A percentile compares a stretch with the other conserved stretches of the same genome.
Conservation (phyloP, 176 grass and related monocot species). For the Rhynchospora breviuscula region DNA sequence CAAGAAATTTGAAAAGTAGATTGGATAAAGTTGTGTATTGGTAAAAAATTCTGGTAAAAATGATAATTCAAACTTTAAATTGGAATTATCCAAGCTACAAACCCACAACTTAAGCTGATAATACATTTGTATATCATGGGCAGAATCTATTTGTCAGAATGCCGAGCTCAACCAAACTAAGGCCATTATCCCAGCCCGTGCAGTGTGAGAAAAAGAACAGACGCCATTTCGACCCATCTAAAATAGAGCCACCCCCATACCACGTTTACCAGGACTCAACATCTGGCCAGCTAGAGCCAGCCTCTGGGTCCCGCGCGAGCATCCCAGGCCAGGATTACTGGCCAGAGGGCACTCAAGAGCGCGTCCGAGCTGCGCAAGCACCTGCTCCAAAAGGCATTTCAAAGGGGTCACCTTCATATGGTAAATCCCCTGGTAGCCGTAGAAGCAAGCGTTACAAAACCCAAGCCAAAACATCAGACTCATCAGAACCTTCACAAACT, state of each 20-base stretch:
- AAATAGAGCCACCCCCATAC: conserved; percentile 74
- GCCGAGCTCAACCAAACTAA: conserved; percentile 22
- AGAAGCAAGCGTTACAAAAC: conserved; percentile 42
- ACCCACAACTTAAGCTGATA: background rate
- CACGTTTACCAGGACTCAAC: conserved; percentile 75
- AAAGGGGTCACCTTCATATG: conserved; percentile 57
- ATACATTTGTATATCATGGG: background rate
- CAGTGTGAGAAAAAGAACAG: conserved; percentile 54
- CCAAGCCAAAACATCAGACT: conserved; percentile 11
- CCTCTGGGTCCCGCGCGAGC: conserved; percentile 65
- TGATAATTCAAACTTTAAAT: background rate
- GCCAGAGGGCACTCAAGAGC: conserved; percentile 80
- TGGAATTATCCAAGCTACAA: background rate
- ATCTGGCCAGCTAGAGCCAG: conserved; percentile 78
- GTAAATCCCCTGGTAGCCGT: conserved; percentile 69
- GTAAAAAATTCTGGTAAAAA: conserved; percentile 18
- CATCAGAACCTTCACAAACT: conserved; percentile 8
- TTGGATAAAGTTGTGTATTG: background rate
- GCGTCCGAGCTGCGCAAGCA: conserved; percentile 60
- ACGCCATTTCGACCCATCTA: conserved; percentile 56
- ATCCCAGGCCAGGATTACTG: conserved; percentile 74
- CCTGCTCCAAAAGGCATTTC: conserved; percentile 60
- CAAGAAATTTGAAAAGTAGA: background rate
- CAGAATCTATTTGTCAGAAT: conserved; percentile 47
- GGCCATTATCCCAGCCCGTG: conserved; percentile 2